A percentile compares a stretch with the other conserved stretches of the same genome.
Conservation (phyloP, 768 basidiomycete species). For the Serendipita vermifera region DNA sequence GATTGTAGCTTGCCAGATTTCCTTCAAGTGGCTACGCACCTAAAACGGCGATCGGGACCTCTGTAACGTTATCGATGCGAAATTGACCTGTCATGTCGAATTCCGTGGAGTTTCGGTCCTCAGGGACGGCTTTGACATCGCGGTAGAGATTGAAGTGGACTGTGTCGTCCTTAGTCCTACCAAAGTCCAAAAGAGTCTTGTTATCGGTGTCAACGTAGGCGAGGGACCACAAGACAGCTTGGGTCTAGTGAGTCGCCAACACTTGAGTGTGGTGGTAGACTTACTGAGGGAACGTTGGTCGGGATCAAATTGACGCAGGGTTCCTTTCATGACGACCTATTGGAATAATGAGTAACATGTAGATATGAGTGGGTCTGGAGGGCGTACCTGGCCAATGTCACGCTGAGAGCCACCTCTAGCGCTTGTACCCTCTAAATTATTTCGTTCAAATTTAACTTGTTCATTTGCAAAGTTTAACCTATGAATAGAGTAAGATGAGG, state of each 20-base stretch:
- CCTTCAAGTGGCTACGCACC: too few relatives aligned
- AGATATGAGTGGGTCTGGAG: neutral
- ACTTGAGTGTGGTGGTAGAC: too few relatives aligned
- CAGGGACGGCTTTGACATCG: neutral
- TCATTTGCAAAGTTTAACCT: neutral
- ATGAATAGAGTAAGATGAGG: neutral
- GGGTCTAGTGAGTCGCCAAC: too few relatives aligned
- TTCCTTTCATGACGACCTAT: neutral
- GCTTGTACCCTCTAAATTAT: neutral
- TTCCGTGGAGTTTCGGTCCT: neutral
- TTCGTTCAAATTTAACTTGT: neutral
- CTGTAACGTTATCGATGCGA: neutral
- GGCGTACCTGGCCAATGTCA: neutral
- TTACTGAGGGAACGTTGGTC: neutral
- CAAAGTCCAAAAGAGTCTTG: neutral
- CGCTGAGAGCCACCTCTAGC: neutral
- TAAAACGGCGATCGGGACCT: neutral
- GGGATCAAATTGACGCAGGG: neutral
- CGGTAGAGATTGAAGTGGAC: neutral
- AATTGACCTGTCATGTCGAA: neutral
- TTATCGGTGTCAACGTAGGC: neutral
- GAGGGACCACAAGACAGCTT: neutral
- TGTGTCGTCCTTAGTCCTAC: neutral
- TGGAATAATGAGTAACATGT: neutral
- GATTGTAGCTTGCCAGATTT: too few relatives aligned